Base-by-base conservation (phyloP, 768 basidiomycete species). In the Termitomyces sp. region DNA sequence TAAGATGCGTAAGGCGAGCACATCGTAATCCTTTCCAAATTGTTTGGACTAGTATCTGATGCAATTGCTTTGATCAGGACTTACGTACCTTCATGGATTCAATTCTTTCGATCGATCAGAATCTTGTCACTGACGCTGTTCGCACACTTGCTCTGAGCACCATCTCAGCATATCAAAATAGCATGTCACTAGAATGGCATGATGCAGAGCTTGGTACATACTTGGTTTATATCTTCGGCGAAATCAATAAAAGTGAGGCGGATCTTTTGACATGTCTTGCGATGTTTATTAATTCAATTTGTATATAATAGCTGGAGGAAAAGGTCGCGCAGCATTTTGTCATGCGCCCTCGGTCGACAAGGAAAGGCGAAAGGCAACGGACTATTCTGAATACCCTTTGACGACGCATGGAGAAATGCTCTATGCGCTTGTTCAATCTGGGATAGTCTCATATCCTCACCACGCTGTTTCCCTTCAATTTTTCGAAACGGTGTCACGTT, bases 121-220 rank as follows among this genome's bases (percentile, higher is more conserved):
- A 88, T 28, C 82, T 98, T 25, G 94, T 95, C 54, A 89, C 89
- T 1, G 80, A 82, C 16, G 84, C 88, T 0, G 83, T 98, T 8
- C 82, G 84, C 32, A 79, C 80, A 6, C 79, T 93, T 28, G 85
- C 92, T 10, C 69, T 89, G 58, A 81, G 80, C 57, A 95, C 91
- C 0, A 79, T 97, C 32, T 81, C 86, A 5, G 78, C 84, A 1
- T 89, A 87, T 63, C 77, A 79, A 50, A 85, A 74, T 57, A 84
- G 89, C 0, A 70, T 80, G 0, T 67, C 77, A 17, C 70, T 97
- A 35, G 81, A 89, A 58, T 98, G 97, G 97, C 85, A 93, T 63
- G 88, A 95, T 60, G 92, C 90, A 3, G 97, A 99, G 70, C 79
- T 98, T 19, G 94, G 91, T 0, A 76, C 96, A n/a, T 94, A 94